These are phyloP conservation scores for Symbiodinium natans DNA, from an alignment of 73 alveolate genomes.

Conservation along the genomic window DNA sequence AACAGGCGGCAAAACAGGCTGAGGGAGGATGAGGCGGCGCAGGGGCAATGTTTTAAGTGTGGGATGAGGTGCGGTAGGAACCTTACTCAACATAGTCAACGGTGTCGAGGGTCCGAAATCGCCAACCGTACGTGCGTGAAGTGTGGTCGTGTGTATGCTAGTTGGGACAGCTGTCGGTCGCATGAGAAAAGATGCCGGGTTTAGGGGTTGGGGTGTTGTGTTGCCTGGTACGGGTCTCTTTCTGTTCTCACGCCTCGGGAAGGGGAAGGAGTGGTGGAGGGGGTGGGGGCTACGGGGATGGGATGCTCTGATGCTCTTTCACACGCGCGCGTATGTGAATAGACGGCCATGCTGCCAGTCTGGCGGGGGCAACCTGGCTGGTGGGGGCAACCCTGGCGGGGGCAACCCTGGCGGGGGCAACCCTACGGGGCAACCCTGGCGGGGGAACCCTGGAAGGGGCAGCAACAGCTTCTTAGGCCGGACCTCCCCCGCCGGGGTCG, in stretches of 20 bases:
- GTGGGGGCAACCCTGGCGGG: too few species aligned
- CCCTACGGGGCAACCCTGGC: too few species aligned
- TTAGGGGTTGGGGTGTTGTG: background rate
- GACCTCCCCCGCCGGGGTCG: too few species aligned
- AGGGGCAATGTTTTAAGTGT: slow-evolving; percentile 23
- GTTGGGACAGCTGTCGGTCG: background rate
- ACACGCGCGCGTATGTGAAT: background rate
- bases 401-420: too few species aligned
- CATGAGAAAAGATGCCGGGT: slow-evolving; percentile 5
- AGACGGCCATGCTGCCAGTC: background rate
- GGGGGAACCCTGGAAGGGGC: too few species aligned
- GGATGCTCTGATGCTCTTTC: too few species aligned
- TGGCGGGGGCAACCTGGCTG: too few species aligned
- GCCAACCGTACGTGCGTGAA: slow-evolving; percentile 41
- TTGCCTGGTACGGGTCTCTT: too few species aligned
- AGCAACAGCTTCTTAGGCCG: too few species aligned
- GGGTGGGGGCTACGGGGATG: too few species aligned
- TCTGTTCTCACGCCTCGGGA: too few species aligned
- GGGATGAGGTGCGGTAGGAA: slow-evolving; percentile 13
- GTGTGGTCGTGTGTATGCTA: slow-evolving; percentile 17
- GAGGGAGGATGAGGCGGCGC: slow-evolving; percentile 20
- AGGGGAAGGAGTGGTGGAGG: background rate
- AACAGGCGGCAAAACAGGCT: background rate
- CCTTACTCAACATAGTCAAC: background rate
- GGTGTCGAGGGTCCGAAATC: slow-evolving; percentile 29